Conservation (phyloP, 495 filamentous ascomycete genomes). For the Tuber melanosporum region DNA sequence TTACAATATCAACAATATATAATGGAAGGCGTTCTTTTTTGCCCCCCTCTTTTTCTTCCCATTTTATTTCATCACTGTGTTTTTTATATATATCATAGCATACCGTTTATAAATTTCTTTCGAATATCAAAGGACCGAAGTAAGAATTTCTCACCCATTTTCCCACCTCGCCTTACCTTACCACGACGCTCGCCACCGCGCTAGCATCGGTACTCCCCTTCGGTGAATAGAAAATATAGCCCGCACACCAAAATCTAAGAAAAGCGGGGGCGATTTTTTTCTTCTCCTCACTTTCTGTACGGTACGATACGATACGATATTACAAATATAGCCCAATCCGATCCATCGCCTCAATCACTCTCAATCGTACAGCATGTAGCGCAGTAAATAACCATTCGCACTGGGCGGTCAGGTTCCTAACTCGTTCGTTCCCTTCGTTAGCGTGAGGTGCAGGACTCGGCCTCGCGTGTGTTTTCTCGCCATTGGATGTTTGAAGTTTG, state of each 20-base stretch:
- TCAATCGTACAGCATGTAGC: not conserved
- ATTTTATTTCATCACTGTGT: not conserved
- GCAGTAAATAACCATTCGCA: not conserved
- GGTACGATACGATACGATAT: not conserved
- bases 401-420: not conserved
- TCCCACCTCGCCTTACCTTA: not conserved
- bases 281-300: not conserved
- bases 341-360: not conserved
- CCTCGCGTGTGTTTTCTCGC: not conserved
- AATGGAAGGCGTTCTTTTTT: slow-evolving; percentile 25
- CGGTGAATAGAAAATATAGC: not conserved
- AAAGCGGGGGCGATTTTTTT: not conserved
- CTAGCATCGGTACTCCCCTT: too few species aligned
- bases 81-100: too few species aligned
- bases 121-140: too few species aligned
- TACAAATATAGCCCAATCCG: not conserved
- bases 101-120: not conserved
- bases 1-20: slow-evolving; percentile 16
- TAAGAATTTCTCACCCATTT: not conserved
- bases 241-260: not conserved
- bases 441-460: not conserved
- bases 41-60: not conserved
- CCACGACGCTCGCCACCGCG: not conserved
- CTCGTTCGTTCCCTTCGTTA: not conserved
- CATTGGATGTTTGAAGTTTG: not conserved